A percentile compares a stretch with the other conserved stretches of the same genome.
phyloP scores from a whole-genome alignment of 306 rosid species.

The Medicago arabica region DNA sequence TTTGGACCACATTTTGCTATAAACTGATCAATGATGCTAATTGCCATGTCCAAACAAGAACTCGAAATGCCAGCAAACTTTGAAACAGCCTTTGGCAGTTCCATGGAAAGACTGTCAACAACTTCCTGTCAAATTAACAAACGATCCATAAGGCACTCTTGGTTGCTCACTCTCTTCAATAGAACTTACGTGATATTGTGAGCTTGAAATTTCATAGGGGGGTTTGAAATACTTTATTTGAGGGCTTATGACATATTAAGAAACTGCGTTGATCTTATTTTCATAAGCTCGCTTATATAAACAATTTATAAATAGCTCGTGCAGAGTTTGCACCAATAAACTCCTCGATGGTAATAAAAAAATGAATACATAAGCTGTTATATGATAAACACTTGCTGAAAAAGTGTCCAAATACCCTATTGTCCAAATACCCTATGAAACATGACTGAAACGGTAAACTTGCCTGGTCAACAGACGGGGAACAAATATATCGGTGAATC shows the following conservation, averaged over 20 bases:
- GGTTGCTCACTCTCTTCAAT: not conserved
- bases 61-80: slow-evolving; percentile 66
- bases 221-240: too few species aligned
- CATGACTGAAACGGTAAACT: not conserved
- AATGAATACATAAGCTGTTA: not conserved
- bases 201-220: too few species aligned
- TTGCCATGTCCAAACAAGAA: slow-evolving; percentile 55
- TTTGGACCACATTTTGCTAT: slow-evolving; percentile 68
- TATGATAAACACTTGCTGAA: not conserved
- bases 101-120: slow-evolving; percentile 73
- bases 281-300: too few species aligned
- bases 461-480: slow-evolving; percentile 73
- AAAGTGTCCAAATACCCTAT: not conserved
- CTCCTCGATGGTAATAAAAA: not conserved
- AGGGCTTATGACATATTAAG: too few species aligned
- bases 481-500: slow-evolving; percentile 54
- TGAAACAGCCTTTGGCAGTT: slow-evolving; percentile 75
- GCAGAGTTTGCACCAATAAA: not conserved
- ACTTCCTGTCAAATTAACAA: slow-evolving; percentile 56
- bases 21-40: slow-evolving; percentile 62
- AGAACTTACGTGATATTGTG: not conserved
- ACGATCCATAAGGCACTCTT: not conserved
- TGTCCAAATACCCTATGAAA: too few species aligned
- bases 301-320: too few species aligned
- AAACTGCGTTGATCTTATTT: too few species aligned